phyloP scores from a whole-genome alignment of 768 basidiomycete genomes.

The Lyophyllum semitale region DNA sequence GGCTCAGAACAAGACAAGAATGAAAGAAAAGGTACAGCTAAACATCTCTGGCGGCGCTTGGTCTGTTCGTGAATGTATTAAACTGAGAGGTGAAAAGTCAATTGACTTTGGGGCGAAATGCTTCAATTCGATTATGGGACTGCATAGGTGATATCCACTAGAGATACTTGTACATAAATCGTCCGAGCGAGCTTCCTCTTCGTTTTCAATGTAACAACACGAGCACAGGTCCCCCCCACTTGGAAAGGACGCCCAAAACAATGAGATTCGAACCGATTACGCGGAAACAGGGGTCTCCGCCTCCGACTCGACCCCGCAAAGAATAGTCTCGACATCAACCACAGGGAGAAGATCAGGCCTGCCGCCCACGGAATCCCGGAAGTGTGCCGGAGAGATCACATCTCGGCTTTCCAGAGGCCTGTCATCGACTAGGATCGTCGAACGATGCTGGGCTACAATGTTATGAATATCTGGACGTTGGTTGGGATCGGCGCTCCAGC shows the following conservation, averaged over 20 bases:
- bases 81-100: neutral
- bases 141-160: too few relatives aligned
- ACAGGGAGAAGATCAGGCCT: slow-evolving; percentile 2
- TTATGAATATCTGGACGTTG: neutral
- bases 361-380: slow-evolving; percentile 6
- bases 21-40: neutral
- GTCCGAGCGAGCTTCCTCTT: too few relatives aligned
- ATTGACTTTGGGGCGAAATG: too few relatives aligned
- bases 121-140: too few relatives aligned
- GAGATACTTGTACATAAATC: too few relatives aligned
- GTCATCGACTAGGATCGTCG: neutral
- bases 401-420: neutral
- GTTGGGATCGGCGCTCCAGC: neutral
- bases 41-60: slow-evolving; percentile 6
- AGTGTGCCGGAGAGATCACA: neutral
- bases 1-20: slow-evolving; percentile 11
- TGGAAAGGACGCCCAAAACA: too few relatives aligned
- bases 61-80: neutral
- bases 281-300: neutral
- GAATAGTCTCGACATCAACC: neutral
- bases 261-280: too few relatives aligned
- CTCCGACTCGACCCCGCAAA: neutral
- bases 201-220: too few relatives aligned
- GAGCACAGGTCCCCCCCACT: too few relatives aligned
- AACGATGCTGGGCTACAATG: neutral